A percentile compares a stretch with the other conserved stretches of the same genome.
Conservation (phyloP, 2,329 filamentous ascomycete species). For the Ceratocystis colombiana region DNA sequence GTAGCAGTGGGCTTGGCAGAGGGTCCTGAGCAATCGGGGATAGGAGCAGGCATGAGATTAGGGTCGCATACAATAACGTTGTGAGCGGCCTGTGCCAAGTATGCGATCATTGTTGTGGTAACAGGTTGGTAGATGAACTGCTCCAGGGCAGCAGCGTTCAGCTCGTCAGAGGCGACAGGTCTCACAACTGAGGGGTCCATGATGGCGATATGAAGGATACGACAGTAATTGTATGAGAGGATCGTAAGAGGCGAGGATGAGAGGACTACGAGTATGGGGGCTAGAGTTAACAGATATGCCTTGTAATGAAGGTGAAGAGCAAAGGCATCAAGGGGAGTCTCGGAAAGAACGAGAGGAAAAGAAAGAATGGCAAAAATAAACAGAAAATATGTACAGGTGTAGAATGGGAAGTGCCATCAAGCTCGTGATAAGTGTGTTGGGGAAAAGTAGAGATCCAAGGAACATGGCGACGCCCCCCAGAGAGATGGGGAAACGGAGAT, state of each 20-base stretch:
- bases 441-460: neutral
- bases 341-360: neutral
- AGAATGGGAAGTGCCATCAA: slow-evolving; percentile 10
- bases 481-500: slow-evolving; percentile 1
- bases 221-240: neutral
- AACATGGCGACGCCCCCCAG: too few species aligned
- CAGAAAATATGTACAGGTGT: slow-evolving; percentile 3
- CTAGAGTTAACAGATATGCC: neutral
- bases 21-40: slow-evolving; percentile 27
- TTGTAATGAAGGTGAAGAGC: neutral
- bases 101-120: slow-evolving; percentile 63
- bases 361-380: neutral
- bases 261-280: neutral
- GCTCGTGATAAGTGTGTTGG: neutral
- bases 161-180: slow-evolving; percentile 43
- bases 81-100: slow-evolving; percentile 62
- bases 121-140: slow-evolving; percentile 72
- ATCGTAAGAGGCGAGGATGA: neutral
- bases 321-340: neutral
- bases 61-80: slow-evolving; percentile 73
- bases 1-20: slow-evolving; percentile 42
- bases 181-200: slow-evolving; percentile 21
- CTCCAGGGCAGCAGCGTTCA: slow-evolving; percentile 66
- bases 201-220: neutral
- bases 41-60: slow-evolving; percentile 42